Percentiles rank a stretch among this genome's conserved stretches.
These are phyloP conservation scores for Neonectria faginata DNA, from an alignment of 2,329 filamentous ascomycete species.

Conservation along the genomic window DNA sequence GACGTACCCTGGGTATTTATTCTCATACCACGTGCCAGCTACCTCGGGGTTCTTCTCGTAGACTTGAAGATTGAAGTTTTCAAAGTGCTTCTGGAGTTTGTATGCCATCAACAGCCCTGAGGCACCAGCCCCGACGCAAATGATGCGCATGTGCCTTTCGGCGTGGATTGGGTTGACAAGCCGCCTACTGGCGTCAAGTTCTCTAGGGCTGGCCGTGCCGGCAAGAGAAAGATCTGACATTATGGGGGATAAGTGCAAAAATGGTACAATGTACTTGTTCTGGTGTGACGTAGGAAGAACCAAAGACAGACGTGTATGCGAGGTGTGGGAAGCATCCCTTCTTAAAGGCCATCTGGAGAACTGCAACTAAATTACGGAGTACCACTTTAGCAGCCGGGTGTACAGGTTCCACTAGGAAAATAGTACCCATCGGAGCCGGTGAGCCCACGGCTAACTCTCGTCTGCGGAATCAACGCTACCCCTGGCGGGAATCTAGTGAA, in stretches of 20 bases:
- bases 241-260: neutral
- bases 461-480: conserved; percentile 1
- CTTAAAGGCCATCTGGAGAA: neutral
- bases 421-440: conserved; percentile 18
- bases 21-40: conserved; percentile 70
- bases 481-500: neutral
- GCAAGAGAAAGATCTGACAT: conserved; percentile 34
- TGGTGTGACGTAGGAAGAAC: neutral
- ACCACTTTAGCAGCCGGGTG: conserved; percentile 2
- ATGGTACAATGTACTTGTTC: neutral
- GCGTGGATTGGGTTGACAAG: conserved; percentile 36
- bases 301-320: neutral
- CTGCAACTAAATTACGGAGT: neutral
- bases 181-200: conserved; percentile 32
- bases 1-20: conserved; percentile 63
- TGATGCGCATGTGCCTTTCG: conserved; percentile 37
- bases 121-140: conserved; percentile 32
- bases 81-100: conserved; percentile 31
- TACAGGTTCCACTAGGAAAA: conserved; percentile 18
- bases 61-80: conserved; percentile 44
- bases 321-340: neutral
- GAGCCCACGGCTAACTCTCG: conserved; percentile 23
- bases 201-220: conserved; percentile 29
- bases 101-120: conserved; percentile 30
- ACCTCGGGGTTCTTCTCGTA: conserved; percentile 69